Conservation (phyloP, 2,329 filamentous ascomycete genomes). For the Myriosclerotinia curreyana region DNA sequence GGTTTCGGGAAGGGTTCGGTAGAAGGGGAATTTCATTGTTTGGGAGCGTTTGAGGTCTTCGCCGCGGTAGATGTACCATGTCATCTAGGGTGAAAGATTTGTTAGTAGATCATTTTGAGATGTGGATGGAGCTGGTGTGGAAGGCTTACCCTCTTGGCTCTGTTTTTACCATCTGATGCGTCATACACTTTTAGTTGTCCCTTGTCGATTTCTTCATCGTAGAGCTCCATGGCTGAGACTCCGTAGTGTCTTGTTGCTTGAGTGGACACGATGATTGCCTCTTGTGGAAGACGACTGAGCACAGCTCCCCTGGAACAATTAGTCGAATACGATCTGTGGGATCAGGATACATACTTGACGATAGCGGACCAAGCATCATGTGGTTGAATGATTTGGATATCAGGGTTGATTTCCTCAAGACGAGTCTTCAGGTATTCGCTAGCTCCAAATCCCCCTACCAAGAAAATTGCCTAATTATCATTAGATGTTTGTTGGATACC, state of each 20-base stretch:
- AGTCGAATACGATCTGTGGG: neutral
- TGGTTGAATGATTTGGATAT: conserved; percentile 29
- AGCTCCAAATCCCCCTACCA: conserved; percentile 32
- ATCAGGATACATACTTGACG: conserved; percentile 26
- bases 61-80: conserved; percentile 29
- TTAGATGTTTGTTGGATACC: neutral
- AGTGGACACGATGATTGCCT: conserved; percentile 27
- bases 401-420: conserved; percentile 42
- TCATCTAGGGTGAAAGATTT: conserved; percentile 26
- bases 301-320: conserved; percentile 26
- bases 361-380: conserved; percentile 30
- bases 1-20: conserved; percentile 16
- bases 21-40: conserved; percentile 27
- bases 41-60: conserved; percentile 27
- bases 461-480: conserved; percentile 29
- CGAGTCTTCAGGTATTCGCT: conserved; percentile 40
- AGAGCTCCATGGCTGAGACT: conserved; percentile 20
- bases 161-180: neutral
- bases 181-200: conserved; percentile 20
- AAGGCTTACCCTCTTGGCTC: conserved; percentile 10
- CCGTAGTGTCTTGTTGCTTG: conserved; percentile 30
- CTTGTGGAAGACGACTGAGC: conserved; percentile 26
- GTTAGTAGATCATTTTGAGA: neutral
- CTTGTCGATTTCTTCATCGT: conserved; percentile 20
- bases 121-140: neutral